phyloP scores from a whole-genome alignment of 257 asterid genomes.

The Rhazya stricta region DNA sequence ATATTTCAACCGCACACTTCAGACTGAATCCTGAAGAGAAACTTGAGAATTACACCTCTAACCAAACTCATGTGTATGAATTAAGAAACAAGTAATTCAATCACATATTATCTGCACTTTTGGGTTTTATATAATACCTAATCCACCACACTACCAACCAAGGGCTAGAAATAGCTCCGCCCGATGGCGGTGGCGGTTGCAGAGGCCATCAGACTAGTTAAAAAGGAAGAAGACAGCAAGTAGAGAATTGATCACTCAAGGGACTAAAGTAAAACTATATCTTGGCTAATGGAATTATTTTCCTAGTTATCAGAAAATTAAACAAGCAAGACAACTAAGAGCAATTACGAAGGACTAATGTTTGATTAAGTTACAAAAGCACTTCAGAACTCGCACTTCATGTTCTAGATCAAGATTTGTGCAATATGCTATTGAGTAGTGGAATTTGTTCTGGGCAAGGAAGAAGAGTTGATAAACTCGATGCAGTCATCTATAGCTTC shows the following conservation, averaged over 20 bases:
- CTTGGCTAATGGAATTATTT: background rate
- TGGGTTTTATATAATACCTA: conserved; percentile 9
- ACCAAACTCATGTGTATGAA: background rate
- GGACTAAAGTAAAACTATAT: background rate
- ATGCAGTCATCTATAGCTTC: conserved; percentile 47
- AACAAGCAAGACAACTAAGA: background rate
- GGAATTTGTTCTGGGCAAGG: conserved; percentile 44
- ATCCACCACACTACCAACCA: conserved; percentile 2
- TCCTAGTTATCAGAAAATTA: background rate
- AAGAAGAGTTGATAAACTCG: conserved; percentile 39
- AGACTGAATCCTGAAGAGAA: background rate
- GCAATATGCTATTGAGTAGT: conserved; percentile 7
- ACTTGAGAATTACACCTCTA: background rate
- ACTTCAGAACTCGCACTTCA: background rate
- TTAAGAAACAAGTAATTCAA: background rate
- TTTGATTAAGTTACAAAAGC: background rate
- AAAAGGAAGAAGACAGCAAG: background rate
- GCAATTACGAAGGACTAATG: background rate
- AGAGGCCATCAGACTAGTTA: background rate
- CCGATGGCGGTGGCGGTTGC: background rate
- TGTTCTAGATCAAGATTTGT: background rate
- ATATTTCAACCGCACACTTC: background rate
- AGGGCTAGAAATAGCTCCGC: background rate
- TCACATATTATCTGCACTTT: conserved; percentile 3
- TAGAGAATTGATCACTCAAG: background rate